phyloP scores from a whole-genome alignment of 202 grass and related monocot genomes.

The Cymbopogon flexuosus region DNA sequence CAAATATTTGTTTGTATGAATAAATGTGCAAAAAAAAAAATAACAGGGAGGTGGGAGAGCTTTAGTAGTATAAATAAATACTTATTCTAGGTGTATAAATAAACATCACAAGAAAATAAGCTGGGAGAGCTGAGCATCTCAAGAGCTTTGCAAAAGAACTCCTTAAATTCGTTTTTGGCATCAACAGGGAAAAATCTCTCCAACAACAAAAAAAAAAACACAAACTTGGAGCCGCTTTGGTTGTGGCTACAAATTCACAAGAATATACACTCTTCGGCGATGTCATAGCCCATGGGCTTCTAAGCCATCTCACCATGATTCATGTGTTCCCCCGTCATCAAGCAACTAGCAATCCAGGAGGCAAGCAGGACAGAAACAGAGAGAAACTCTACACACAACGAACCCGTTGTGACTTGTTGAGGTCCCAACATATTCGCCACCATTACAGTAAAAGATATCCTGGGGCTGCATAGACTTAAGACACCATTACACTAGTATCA shows the following conservation, averaged over 20 bases:
- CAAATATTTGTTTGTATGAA: neutral
- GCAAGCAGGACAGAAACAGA: neutral
- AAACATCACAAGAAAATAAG: neutral
- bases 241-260: neutral
- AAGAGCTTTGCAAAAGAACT: neutral
- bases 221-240: neutral
- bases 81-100: neutral
- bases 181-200: neutral
- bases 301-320: neutral
- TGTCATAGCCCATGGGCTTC: neutral
- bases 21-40: neutral
- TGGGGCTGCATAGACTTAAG: neutral
- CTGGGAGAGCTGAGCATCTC: neutral
- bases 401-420: neutral
- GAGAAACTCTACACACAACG: neutral
- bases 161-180: neutral
- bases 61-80: neutral
- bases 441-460: neutral
- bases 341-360: neutral
- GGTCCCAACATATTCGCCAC: conserved; percentile 1
- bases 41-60: too few relatives aligned
- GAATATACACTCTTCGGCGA: neutral
- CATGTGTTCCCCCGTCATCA: neutral
- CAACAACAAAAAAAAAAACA: neutral
- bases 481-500: neutral